Conservation (phyloP, 495 filamentous ascomycete species). For the Apiosordaria backusii region DNA sequence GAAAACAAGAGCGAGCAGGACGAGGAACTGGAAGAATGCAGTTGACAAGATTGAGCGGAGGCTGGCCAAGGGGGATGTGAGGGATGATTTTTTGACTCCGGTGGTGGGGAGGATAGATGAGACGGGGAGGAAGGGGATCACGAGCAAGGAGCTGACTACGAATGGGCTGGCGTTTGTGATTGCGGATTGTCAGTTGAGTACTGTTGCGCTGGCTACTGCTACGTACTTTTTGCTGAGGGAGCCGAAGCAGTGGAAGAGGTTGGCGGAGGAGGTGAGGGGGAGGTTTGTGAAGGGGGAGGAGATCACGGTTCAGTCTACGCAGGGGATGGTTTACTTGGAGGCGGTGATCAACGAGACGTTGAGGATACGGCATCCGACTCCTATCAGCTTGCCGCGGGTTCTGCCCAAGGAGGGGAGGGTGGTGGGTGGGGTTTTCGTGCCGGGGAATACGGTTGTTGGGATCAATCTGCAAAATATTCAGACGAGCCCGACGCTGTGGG, state of each 20-base stretch:
- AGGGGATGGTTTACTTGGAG: constrained; percentile 39
- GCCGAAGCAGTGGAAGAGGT: constrained; percentile 32
- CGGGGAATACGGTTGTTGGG: constrained; percentile 29
- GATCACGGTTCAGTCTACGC: constrained; percentile 44
- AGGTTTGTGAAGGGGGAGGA: constrained; percentile 37
- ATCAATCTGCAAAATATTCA: constrained; percentile 32
- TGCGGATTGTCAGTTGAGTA: constrained; percentile 45
- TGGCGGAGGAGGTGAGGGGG: constrained; percentile 45
- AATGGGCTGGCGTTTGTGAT: constrained; percentile 49
- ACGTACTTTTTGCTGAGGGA: too few species aligned
- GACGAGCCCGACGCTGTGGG: constrained; percentile 21
- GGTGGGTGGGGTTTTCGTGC: constrained; percentile 31
- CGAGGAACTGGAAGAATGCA: background rate
- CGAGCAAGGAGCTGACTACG: constrained; percentile 46
- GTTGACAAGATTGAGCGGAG: background rate
- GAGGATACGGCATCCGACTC: constrained; percentile 36
- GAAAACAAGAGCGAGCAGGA: background rate
- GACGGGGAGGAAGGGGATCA: constrained; percentile 52
- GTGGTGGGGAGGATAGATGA: background rate
- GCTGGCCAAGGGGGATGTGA: too few species aligned
- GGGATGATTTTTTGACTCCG: background rate
- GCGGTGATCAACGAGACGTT: constrained; percentile 47
- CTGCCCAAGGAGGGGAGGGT: constrained; percentile 31
- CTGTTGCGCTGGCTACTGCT: too few species aligned
- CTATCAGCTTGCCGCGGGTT: constrained; percentile 27